These are phyloP conservation scores for Lentinula lateritia DNA, from an alignment of 768 basidiomycete genomes.

Conservation along the genomic window DNA sequence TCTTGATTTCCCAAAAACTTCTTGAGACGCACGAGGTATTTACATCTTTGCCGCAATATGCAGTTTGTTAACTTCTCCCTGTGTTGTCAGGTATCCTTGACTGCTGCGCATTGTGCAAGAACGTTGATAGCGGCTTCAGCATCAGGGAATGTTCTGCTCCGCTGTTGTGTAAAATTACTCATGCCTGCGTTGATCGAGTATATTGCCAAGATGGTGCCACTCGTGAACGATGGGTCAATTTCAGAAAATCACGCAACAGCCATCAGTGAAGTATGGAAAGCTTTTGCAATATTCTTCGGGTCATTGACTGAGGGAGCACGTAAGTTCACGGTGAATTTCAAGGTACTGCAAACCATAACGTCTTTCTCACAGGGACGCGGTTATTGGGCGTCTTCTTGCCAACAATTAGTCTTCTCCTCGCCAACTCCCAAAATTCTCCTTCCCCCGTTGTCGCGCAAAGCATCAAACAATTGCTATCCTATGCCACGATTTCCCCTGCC, in stretches of 20 bases:
- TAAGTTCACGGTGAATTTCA: conserved; percentile 30
- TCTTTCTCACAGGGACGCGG: conserved; percentile 46
- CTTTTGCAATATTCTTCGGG: conserved; percentile 60
- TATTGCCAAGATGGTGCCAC: conserved; percentile 61
- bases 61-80: neutral
- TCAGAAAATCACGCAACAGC: conserved; percentile 55
- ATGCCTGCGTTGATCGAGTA: conserved; percentile 81
- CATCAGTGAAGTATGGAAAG: conserved; percentile 77
- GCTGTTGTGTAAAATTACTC: conserved; percentile 65
- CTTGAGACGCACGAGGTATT: conserved; percentile 62
- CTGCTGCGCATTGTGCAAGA: conserved; percentile 86
- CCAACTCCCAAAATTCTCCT: conserved; percentile 38
- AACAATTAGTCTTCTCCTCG: conserved; percentile 64
- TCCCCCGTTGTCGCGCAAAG: conserved; percentile 50
- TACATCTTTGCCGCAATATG: neutral
- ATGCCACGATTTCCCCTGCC: conserved; percentile 64
- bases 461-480: conserved; percentile 60
- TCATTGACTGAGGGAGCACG: conserved; percentile 56
- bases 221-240: conserved; percentile 50
- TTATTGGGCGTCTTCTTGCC: conserved; percentile 72
- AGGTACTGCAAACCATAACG: conserved; percentile 3
- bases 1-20: conserved; percentile 77
- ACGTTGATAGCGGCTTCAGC: conserved; percentile 73
- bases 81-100: conserved; percentile 60
- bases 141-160: conserved; percentile 59